phyloP scores from a whole-genome alignment of 169 alveolate genomes.

The Cryptosporidium tyzzeri region DNA sequence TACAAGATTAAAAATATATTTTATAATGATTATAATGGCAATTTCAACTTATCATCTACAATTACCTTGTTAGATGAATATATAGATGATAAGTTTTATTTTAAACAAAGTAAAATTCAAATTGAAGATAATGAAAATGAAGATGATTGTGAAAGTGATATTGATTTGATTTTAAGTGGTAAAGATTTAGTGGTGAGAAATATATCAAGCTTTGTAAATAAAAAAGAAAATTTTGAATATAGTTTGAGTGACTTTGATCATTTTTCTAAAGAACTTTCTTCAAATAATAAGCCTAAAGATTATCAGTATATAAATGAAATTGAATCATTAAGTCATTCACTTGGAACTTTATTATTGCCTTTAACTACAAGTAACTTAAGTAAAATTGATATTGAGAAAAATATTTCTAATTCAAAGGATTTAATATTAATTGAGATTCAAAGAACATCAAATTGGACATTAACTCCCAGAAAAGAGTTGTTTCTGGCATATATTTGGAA shows the following conservation, averaged over 20 bases:
- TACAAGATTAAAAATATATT: neutral
- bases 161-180: slow-evolving; percentile 22
- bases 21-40: slow-evolving; percentile 1
- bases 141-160: slow-evolving; percentile 13
- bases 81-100: neutral
- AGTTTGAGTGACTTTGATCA: neutral
- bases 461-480: slow-evolving; percentile 61
- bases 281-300: neutral
- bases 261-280: neutral
- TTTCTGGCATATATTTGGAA: slow-evolving; percentile 64
- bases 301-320: slow-evolving; percentile 1
- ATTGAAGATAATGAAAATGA: neutral
- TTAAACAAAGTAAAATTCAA: neutral
- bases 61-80: slow-evolving; percentile 55
- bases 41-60: slow-evolving; percentile 42
- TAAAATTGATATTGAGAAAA: slow-evolving; percentile 15
- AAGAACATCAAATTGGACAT: slow-evolving; percentile 57
- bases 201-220: neutral
- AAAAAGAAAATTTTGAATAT: slow-evolving; percentile 8
- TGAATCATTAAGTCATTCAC: neutral
- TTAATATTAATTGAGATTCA: slow-evolving; percentile 2
- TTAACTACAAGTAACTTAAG: slow-evolving; percentile 36
- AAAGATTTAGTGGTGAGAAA: slow-evolving; percentile 12
- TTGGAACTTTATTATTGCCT: slow-evolving; percentile 30
- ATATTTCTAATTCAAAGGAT: neutral